Evolutionary conservation across 768 basidiomycete genomes (phyloP).

Genomic region (Trametes cingulata): DNA sequence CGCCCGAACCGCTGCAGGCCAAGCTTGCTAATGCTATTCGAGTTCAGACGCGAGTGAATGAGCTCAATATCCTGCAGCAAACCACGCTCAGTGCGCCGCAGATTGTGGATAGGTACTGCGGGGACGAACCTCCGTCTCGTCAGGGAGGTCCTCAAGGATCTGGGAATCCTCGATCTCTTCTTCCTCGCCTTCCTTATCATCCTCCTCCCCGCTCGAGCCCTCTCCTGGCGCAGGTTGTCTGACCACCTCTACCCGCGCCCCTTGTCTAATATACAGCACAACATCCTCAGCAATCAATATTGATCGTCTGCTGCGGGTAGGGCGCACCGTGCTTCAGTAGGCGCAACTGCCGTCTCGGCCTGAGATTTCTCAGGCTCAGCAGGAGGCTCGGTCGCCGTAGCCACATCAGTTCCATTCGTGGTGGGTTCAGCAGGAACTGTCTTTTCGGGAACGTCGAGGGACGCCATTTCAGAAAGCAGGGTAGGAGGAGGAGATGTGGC

Average conservation of each 20-base stretch:
- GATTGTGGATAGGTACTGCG: background rate
- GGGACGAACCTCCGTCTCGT: constrained; percentile 73
- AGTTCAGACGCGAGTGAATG: constrained; percentile 73
- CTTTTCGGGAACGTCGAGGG: background rate
- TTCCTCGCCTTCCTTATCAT: constrained; percentile 40
- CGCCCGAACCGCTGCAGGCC: constrained; percentile 71
- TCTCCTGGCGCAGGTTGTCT: constrained; percentile 4
- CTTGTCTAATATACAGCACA: constrained; percentile 20
- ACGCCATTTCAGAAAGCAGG: background rate
- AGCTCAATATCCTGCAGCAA: constrained; percentile 80
- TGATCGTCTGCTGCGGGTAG: background rate
- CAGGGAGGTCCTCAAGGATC: constrained; percentile 70
- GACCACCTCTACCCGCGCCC: constrained; percentile 38
- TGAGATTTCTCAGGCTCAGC: background rate
- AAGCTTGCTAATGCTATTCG: constrained; percentile 54
- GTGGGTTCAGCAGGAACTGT: background rate
- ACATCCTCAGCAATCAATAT: background rate
- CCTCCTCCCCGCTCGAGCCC: constrained; percentile 52
- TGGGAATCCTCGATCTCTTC: constrained; percentile 49
- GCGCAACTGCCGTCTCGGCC: background rate
- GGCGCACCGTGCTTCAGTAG: constrained; percentile 6
- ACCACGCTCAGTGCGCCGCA: background rate
- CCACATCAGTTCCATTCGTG: background rate
- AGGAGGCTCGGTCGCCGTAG: background rate
- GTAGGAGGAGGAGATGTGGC: background rate